Base-by-base conservation (phyloP, 2,329 filamentous ascomycete genomes). In the Trichoderma breve region DNA sequence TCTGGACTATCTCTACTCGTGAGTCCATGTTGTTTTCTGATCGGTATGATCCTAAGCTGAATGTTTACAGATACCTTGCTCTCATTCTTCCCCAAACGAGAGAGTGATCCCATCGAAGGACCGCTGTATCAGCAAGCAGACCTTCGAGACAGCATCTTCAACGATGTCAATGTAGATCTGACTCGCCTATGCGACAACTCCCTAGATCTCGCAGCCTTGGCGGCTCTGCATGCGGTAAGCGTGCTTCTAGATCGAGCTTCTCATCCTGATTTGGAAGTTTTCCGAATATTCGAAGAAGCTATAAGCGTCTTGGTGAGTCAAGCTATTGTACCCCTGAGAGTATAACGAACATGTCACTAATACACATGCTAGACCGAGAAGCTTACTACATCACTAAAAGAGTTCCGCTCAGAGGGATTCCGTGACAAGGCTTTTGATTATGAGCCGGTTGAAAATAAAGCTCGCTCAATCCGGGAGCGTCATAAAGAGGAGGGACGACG, bases 201-300 rank as follows among this genome's bases (percentile, higher is more conserved):
- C 0, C 79, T 89, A 1, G 89, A 91, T 68, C 84, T 91, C 4
- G 89, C 89, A 3, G 89, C 88, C 0, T 82, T 91, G n/a, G 84
- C 89, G 1, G 86, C 88, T 1, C 80, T 89, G 3, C 89, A 91
- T 73, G 88, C 89, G 1, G 85, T 90, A 3, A 91, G 86, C 1
- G 88, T 91, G 0, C 81, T 91, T 1, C 81, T 91, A 0, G 89
- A 91, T 30, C 82, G 86, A 30, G 84, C 88, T 0, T 86, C 88
- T 0, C 88, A 91, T 74, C 87, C 86, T 0, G 88, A 91, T 61
- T 80, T 91, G 0, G 88, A 91, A 72, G 83, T 91, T 0, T 89
- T 91, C 72, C 85, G 89, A 2, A 89, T 91, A 1, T 91, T 91
- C 61, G 89, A 91, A 74, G 89, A 91, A 73, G 89, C 89, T 6